Percentiles rank a stretch among this genome's conserved stretches.
These are phyloP conservation scores for Lodderomyces theae DNA, from an alignment of 1,139 yeast genomes.

Conservation along the genomic window DNA sequence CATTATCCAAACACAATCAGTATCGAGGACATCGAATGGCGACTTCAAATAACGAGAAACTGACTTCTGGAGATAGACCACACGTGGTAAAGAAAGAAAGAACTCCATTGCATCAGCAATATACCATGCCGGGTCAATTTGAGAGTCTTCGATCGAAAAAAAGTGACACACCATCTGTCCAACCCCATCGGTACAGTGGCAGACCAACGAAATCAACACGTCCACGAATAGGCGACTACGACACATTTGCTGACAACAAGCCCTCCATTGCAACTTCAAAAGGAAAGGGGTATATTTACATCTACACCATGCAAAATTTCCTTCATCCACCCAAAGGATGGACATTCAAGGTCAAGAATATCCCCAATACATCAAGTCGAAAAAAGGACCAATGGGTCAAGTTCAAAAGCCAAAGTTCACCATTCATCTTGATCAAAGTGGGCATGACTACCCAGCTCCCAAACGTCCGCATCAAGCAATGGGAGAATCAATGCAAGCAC, in stretches of 20 bases:
- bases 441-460: slow-evolving; percentile 56
- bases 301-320: slow-evolving; percentile 41
- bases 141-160: background rate
- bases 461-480: slow-evolving; percentile 42
- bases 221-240: background rate
- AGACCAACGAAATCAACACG: background rate
- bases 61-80: background rate
- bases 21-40: background rate
- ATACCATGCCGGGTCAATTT: background rate
- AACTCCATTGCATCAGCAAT: background rate
- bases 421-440: slow-evolving; percentile 47
- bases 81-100: background rate
- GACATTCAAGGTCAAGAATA: slow-evolving; percentile 32
- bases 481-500: slow-evolving; percentile 56
- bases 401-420: slow-evolving; percentile 38
- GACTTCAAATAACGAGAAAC: background rate
- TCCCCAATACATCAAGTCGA: slow-evolving; percentile 23
- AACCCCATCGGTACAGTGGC: background rate
- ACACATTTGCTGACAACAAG: slow-evolving; percentile 1
- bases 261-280: background rate
- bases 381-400: slow-evolving; percentile 29
- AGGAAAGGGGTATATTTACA: slow-evolving; percentile 46
- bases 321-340: slow-evolving; percentile 23
- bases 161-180: background rate
- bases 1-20: background rate